Percentiles rank a stretch among this genome's conserved stretches.
phyloP scores from a whole-genome alignment of 495 filamentous ascomycete species.

The Alectoria sarmentosa region DNA sequence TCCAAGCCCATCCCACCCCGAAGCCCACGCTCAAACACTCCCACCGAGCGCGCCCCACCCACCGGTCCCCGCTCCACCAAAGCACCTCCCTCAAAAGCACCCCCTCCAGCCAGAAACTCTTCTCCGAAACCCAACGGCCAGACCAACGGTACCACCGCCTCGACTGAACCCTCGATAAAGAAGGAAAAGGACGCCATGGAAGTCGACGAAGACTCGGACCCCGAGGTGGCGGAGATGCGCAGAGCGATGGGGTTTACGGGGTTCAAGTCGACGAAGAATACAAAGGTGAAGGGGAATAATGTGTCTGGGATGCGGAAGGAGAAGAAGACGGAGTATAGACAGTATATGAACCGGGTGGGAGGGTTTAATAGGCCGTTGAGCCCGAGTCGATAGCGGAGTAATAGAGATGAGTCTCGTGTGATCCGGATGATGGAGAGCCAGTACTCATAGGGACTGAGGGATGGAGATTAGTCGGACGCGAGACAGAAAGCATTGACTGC shows the following conservation, averaged over 20 bases:
- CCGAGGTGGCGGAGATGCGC: slow-evolving; percentile 66
- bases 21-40: slow-evolving; percentile 28
- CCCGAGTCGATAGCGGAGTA: slow-evolving; percentile 32
- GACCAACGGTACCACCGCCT: slow-evolving; percentile 18
- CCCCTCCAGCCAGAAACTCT: slow-evolving; percentile 21
- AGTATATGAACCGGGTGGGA: slow-evolving; percentile 98
- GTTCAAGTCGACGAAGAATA: slow-evolving; percentile 83
- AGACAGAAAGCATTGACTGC: too few species aligned
- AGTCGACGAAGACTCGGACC: slow-evolving; percentile 48
- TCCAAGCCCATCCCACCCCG: slow-evolving; percentile 27
- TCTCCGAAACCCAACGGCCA: slow-evolving; percentile 8
- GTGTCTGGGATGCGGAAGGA: slow-evolving; percentile 81
- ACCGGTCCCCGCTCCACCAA: slow-evolving; percentile 14
- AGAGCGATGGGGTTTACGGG: slow-evolving; percentile 80
- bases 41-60: slow-evolving; percentile 24
- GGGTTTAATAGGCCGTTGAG: slow-evolving; percentile 92
- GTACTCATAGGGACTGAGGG: not conserved
- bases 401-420: not conserved
- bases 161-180: slow-evolving; percentile 32
- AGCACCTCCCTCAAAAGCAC: slow-evolving; percentile 5
- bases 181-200: slow-evolving; percentile 32
- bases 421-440: not conserved
- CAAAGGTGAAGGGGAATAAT: slow-evolving; percentile 86
- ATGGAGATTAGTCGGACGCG: too few species aligned
- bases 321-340: slow-evolving; percentile 91